Evolutionary conservation across 345 rosid species (phyloP).

Genomic region (Bruguiera gymnorhiza): DNA sequence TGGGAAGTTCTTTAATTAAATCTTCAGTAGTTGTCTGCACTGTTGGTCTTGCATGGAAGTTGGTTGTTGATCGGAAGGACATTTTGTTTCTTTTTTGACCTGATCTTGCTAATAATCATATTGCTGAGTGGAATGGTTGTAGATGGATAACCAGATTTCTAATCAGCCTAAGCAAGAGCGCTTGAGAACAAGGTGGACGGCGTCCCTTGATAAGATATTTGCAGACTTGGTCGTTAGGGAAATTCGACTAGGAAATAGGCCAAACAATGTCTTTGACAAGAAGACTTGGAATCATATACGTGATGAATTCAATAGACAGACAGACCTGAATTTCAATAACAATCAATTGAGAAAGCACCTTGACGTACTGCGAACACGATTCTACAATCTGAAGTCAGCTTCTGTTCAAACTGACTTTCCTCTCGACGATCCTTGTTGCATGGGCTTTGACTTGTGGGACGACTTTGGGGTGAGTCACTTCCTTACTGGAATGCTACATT

Average conservation of each 20-base stretch:
- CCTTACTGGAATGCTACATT: conserved; percentile 4
- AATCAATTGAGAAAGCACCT: conserved; percentile 80
- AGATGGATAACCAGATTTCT: conserved; percentile 54
- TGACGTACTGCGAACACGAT: conserved; percentile 71
- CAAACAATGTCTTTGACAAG: conserved; percentile 64
- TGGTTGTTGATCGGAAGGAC: too few relatives aligned
- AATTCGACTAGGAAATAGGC: conserved; percentile 64
- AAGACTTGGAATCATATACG: conserved; percentile 70
- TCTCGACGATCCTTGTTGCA: conserved; percentile 54
- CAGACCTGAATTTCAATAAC: conserved; percentile 65
- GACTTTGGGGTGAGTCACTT: conserved; percentile 49
- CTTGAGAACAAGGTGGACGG: conserved; percentile 69
- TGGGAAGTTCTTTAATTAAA: too few relatives aligned
- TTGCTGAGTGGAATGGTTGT: neutral
- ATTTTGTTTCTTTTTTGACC: too few relatives aligned
- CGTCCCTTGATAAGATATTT: conserved; percentile 56
- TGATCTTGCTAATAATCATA: neutral
- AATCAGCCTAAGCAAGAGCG: conserved; percentile 59
- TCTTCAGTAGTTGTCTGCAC: too few relatives aligned
- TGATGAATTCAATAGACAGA: conserved; percentile 58
- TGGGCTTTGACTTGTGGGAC: conserved; percentile 79
- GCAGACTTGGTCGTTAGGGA: conserved; percentile 76
- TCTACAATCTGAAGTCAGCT: conserved; percentile 49
- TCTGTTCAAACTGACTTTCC: conserved; percentile 49
- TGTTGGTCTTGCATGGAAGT: too few relatives aligned